Base-by-base conservation (phyloP, 352 stramenopile species). In the Phytophthora kernoviae region DNA sequence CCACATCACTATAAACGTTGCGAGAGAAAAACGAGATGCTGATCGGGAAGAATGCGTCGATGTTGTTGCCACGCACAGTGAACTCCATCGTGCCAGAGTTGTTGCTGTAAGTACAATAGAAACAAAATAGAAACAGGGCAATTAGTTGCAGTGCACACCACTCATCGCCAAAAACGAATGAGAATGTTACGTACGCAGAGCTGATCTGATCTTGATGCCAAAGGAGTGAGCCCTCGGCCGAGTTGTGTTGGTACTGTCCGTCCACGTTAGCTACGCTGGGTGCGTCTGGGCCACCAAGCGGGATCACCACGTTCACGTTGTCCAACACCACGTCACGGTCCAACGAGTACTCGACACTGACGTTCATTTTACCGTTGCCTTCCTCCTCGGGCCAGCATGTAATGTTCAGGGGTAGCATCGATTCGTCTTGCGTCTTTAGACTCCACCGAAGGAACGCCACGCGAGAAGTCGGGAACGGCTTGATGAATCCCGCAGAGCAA, bases 11-110 rank as follows among this genome's bases (percentile, higher is more conserved):
- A 83, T 94, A 96, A 42, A 92, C 81, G 62, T 52, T 90, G 65
- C 87, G 87, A 54, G 87, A 96, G 73, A 93, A 96, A 75, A 96
- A 96, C 57, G 84, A 92, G 21, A 96, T 81, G n/a, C 82, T 65
- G 46, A 96, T 88, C 54, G 87, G 87, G 73, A 96, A 96, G 73
- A 94, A 96, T 27, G 75, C 77, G 61, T 96, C 87, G 42, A 96
- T 59, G 52, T 91, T 84, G 65, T 74, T 78, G 62, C 87, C 84
- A 14, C 83, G 84, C 53, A 96, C 75, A n/a, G 72, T 70, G 54
- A 96, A 96, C 56, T 96, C 87, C 45, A 96, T 59, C 15, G 79
- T 89, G 21, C 87, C 87, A 21, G 81, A 78, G 62, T 84, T 90
- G 72, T 96, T 96, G 52, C 84, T 95, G 48, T 30, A 41, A 48